Evolutionary conservation across 1,139 yeast genomes (phyloP).

Genomic region (Suhomyces coccinellae): DNA sequence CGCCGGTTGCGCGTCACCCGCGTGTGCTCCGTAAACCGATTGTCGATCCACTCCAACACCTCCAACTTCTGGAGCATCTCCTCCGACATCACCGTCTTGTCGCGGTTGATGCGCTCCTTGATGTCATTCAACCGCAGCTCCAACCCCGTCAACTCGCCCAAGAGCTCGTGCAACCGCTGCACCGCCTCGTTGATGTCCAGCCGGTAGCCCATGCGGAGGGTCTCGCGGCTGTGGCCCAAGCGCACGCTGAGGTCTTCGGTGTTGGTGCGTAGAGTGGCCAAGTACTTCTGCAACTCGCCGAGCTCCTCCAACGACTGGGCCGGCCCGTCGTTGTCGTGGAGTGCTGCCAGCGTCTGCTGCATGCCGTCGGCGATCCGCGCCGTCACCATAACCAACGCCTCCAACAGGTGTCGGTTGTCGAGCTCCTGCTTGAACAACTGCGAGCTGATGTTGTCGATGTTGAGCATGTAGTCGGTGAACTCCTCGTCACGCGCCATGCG

Average conservation of each 20-base stretch:
- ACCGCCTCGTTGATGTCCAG: conserved; percentile 31
- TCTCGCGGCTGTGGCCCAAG: conserved; percentile 17
- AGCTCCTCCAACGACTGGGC: conserved; percentile 13
- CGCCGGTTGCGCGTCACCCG: conserved; percentile 26
- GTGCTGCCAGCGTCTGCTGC: conserved; percentile 5
- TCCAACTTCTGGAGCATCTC: conserved; percentile 35
- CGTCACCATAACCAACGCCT: conserved; percentile 10
- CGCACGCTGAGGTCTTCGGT: conserved; percentile 17
- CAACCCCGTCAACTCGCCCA: conserved; percentile 27
- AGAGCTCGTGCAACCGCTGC: conserved; percentile 30
- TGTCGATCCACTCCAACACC: conserved; percentile 34
- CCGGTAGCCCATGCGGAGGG: conserved; percentile 25
- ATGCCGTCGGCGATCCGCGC: conserved; percentile 7
- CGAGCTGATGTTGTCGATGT: conserved; percentile 35
- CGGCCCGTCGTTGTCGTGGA: conserved; percentile 7
- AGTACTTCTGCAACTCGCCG: conserved; percentile 14
- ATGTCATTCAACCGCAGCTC: conserved; percentile 31
- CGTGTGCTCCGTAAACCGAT: conserved; percentile 30
- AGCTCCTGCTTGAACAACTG: conserved; percentile 16
- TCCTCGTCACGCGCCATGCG: conserved; percentile 27
- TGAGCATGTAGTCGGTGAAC: conserved; percentile 32
- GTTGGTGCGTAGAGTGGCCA: conserved; percentile 10
- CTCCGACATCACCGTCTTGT: conserved; percentile 28
- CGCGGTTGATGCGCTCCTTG: conserved; percentile 26
- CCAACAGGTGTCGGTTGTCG: conserved; percentile 8